Evolutionary conservation across 805 yeast genomes (phyloP).

Genomic region (Candida coquimbonensis): DNA sequence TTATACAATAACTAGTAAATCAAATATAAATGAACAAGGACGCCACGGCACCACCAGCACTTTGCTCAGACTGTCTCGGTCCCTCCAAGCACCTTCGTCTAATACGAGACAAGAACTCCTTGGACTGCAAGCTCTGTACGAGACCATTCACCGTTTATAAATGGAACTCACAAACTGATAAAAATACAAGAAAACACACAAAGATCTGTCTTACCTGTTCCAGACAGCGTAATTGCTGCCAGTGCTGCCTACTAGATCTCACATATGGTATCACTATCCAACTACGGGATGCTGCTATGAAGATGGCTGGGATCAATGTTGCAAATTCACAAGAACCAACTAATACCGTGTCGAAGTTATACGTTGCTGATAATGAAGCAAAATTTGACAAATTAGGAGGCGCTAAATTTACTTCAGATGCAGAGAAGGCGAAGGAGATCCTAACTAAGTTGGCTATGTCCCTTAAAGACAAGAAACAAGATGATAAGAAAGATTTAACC

Average conservation of each 20-base stretch:
- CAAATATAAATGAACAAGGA: slow-evolving; percentile 1
- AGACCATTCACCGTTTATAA: slow-evolving; percentile 76
- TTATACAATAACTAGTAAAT: neutral
- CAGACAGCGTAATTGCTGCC: slow-evolving; percentile 75
- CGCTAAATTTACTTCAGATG: slow-evolving; percentile 27
- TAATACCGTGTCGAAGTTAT: slow-evolving; percentile 47
- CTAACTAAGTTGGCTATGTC: slow-evolving; percentile 34
- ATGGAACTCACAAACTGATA: slow-evolving; percentile 51
- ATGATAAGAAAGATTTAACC: slow-evolving; percentile 6
- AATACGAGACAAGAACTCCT: slow-evolving; percentile 64
- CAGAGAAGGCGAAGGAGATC: slow-evolving; percentile 42
- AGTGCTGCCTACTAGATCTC: slow-evolving; percentile 77
- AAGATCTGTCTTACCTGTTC: slow-evolving; percentile 78
- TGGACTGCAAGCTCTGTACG: slow-evolving; percentile 81
- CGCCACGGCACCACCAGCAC: slow-evolving; percentile 38
- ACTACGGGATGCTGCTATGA: slow-evolving; percentile 72
- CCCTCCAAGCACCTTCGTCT: slow-evolving; percentile 57
- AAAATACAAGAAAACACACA: slow-evolving; percentile 46
- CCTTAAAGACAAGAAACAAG: slow-evolving; percentile 10
- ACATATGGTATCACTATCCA: slow-evolving; percentile 75
- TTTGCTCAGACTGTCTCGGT: slow-evolving; percentile 75
- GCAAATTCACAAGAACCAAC: slow-evolving; percentile 33
- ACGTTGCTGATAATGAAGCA: slow-evolving; percentile 45
- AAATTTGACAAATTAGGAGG: slow-evolving; percentile 28
- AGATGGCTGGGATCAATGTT: slow-evolving; percentile 51